Percentiles rank a stretch among this genome's conserved stretches.
Conservation (phyloP, 176 grass and related monocot species). For the Rhynchospora tenuis region DNA sequence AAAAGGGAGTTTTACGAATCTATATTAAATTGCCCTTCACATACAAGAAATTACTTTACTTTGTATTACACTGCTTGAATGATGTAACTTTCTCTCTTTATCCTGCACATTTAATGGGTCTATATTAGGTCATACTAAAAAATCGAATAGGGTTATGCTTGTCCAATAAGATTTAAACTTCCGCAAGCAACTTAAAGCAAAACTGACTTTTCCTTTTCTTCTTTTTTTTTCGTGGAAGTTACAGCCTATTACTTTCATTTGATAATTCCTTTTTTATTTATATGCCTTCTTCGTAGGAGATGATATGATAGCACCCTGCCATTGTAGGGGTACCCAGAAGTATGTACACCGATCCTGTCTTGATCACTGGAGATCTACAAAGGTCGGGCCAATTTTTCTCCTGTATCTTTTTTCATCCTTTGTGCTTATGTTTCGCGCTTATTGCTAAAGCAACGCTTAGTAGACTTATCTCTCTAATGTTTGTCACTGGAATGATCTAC, state of each 20-base stretch:
- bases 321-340: constrained; percentile 92
- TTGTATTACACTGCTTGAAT: background rate
- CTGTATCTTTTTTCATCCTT: background rate
- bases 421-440: background rate
- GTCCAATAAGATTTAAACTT: background rate
- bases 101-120: background rate
- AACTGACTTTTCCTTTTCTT: background rate
- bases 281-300: constrained; percentile 40
- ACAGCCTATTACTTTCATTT: background rate
- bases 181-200: constrained; percentile 10
- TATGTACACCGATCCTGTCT: constrained; percentile 94
- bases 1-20: too few species aligned
- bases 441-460: background rate
- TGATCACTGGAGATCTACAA: constrained; percentile 97
- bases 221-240: background rate
- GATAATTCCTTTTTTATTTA: background rate
- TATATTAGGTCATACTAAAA: background rate
- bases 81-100: background rate
- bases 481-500: constrained; percentile 5
- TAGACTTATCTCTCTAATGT: background rate
- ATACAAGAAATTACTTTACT: background rate
- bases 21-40: background rate
- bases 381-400: constrained; percentile 31
- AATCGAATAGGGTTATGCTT: constrained; percentile 1
- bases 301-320: constrained; percentile 85